phyloP scores from a whole-genome alignment of 2,329 filamentous ascomycete species.

The Botrytis deweyae region DNA sequence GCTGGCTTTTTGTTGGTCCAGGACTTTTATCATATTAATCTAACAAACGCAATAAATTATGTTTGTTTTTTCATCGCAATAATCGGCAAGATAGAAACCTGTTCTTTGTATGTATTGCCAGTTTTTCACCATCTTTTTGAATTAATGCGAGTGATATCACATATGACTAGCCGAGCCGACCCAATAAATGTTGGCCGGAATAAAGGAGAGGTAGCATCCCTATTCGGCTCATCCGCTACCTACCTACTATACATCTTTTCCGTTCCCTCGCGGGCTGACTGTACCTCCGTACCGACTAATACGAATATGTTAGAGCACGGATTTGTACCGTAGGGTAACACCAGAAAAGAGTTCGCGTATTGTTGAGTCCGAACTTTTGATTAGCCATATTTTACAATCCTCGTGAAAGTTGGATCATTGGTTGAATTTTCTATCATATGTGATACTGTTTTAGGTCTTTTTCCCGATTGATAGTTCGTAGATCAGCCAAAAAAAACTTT shows the following conservation, averaged over 20 bases:
- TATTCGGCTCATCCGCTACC: not conserved
- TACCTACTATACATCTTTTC: not conserved
- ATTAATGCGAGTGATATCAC: not conserved
- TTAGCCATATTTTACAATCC: not conserved
- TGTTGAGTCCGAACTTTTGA: not conserved
- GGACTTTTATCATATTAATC: not conserved
- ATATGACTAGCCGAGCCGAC: not conserved
- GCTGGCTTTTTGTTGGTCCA: not conserved
- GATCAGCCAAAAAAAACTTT: conserved; percentile 7
- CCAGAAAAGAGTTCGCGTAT: not conserved
- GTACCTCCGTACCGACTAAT: not conserved
- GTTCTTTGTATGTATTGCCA: not conserved
- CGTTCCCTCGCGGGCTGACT: not conserved
- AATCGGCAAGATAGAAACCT: not conserved
- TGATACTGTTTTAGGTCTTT: not conserved
- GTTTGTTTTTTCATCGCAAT: not conserved
- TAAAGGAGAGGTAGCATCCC: not conserved
- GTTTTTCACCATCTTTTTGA: not conserved
- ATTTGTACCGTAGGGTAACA: not conserved
- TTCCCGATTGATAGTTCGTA: not conserved
- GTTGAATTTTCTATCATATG: not conserved
- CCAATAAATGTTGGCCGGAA: not conserved
- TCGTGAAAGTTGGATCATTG: not conserved
- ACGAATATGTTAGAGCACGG: not conserved
- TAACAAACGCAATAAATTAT: not conserved